Conservation (phyloP, 371 early-diverging fungal species). For the Zancudomyces culisetae region DNA sequence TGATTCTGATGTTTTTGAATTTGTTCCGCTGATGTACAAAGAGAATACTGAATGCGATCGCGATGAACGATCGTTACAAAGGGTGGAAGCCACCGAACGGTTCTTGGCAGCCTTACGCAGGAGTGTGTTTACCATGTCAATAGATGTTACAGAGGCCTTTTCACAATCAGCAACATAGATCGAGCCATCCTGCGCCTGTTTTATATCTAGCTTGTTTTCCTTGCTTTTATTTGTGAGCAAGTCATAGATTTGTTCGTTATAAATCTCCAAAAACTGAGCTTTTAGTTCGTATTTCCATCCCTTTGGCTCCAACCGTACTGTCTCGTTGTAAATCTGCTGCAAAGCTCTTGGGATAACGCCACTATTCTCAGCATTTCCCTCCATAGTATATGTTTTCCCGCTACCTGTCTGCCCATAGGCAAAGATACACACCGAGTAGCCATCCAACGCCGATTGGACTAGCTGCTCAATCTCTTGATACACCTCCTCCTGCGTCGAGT, state of each 20-base stretch:
- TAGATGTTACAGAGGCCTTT: conserved; percentile 37
- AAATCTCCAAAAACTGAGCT: conserved; percentile 84
- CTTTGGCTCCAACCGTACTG: conserved; percentile 45
- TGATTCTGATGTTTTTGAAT: conserved; percentile 45
- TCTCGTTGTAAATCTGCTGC: conserved; percentile 59
- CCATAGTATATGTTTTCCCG: conserved; percentile 88
- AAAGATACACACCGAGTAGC: conserved; percentile 96
- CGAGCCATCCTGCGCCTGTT: conserved; percentile 46
- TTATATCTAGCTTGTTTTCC: conserved; percentile 54
- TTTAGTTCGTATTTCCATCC: conserved; percentile 80
- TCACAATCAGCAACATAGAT: conserved; percentile 61
- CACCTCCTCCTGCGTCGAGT: conserved; percentile 53
- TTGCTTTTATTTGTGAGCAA: conserved; percentile 29
- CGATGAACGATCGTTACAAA: conserved; percentile 85
- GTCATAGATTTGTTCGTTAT: conserved; percentile 88
- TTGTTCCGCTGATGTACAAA: conserved; percentile 52
- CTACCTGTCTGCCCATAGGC: conserved; percentile 99
- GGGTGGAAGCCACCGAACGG: conserved; percentile 81
- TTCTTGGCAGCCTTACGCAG: conserved; percentile 57
- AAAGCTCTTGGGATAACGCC: conserved; percentile 88
- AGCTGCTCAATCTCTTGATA: conserved; percentile 90
- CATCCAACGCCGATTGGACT: conserved; percentile 90
- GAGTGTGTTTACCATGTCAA: conserved; percentile 46
- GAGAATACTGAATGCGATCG: conserved; percentile 90
- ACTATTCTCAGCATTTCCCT: conserved; percentile 28